Evolutionary conservation across 306 rosid genomes (phyloP), one percentile per base, ranked within the genome.

Genomic region (Begonia fuchsioides): DNA sequence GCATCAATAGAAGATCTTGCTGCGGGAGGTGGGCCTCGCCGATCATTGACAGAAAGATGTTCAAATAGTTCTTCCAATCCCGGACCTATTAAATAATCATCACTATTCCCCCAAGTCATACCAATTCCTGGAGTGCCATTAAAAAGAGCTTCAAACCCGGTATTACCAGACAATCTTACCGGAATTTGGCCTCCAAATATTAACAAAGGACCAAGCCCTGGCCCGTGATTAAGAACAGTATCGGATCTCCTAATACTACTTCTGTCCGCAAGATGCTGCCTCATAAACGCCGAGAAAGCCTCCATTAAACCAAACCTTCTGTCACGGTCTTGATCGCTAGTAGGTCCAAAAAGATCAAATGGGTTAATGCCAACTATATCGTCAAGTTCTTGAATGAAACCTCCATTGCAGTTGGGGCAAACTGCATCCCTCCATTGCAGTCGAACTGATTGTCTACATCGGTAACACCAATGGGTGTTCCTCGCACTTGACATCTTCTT

Each of bases 391-490:
- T 59, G 55, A 39, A 59, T 40, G n/a, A 59, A 59, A n/a, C 63
- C 63, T 59, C 56, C 63, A 59, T 50, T 20, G 43, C 63, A 59
- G 50, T 15, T 39, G 39, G 63, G 56, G 56, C 63, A 59, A 59
- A 59, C 49, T 49, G 63, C 49, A 26, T 59, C 63, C 43, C 55
- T 47, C 12, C 49, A 40, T 18, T 40, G 35, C 32, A 41, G 55
- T 17, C 12, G 43, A 20, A 59, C 40, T 1, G 55, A 32, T 43
- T 55, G 53, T 32, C 56, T 59, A 45, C 63, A 59, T 19, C 63
- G 40, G 47, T 59, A 50, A 43, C 63, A 59, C 63, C 63, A 59
- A 50, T 59, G 63, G 50, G 63, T 59, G 55, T 50, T 59, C 43
- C 48, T 52, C 18, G 19, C 55, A 18, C 26, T 39, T 13, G 63